Base-by-base conservation (phyloP, 2,329 filamentous ascomycete species). In the Epichloe sp. region DNA sequence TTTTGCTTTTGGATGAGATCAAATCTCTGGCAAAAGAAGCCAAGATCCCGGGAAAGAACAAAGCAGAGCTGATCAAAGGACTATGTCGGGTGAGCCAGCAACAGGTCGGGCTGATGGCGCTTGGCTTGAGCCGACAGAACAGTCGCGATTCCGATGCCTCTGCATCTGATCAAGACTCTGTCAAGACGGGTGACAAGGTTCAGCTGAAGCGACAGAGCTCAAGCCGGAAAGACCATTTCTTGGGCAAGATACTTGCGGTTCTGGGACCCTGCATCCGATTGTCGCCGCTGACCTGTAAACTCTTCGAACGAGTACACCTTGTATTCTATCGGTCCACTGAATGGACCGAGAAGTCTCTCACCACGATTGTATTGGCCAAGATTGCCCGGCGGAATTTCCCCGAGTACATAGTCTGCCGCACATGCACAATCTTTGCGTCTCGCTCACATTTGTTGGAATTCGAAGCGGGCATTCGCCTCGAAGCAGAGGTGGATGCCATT, bases 291-390 rank as follows among this genome's bases (percentile, higher is more conserved):
- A 77, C 83, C 0, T 78, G 89, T 55, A 88, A 83, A 60, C 76
- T 98, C 0, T 98, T 98, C 60, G 89, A 96, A 65, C 80, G 93
- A 26, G 89, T 97, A 0, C 93, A 97, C 68, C 71, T 98, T 2
- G 89, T 98, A 31, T 98, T 96, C 65, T 97, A 97, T 65, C 79
- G 91, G 53, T 96, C 90, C 10, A 94, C 88, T 0, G 87, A 95
- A 64, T 98, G 93, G 93, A 95, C 90, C 0, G 91, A 97, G 60
- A 97, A 95, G 65, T 96, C 91, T 1, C 72, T 98, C 14, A 97
- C 88, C 1, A 91, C 90, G 0, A 91, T 97, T 50, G 95, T 98
- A 44, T 76, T 98, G 5, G 88, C 93, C 7, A 90, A 91, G 56
- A 95, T 95, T 52, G 87, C 90, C 2, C 79, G 82, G 43, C 78